Evolutionary conservation across 495 filamentous ascomycete species (phyloP).

Genomic region (Talaromyces trachyspermus): DNA sequence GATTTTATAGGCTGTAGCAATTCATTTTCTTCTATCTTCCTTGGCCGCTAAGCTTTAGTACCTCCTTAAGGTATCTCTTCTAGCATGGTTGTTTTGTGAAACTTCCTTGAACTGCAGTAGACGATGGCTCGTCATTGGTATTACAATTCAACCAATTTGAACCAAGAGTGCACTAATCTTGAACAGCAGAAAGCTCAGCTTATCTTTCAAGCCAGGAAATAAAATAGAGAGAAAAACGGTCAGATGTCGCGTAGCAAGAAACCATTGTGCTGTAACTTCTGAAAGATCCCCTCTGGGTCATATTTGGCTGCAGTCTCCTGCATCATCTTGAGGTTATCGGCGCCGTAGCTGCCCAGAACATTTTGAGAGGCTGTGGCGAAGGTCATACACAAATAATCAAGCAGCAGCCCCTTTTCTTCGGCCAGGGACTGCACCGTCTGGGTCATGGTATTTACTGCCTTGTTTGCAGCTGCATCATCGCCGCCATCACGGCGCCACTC

Average conservation of each 20-base stretch:
- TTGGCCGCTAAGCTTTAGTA: too few relatives aligned
- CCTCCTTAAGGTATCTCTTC: too few relatives aligned
- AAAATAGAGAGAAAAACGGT: too few relatives aligned
- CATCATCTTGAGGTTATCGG: conserved; percentile 24
- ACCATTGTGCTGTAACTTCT: conserved; percentile 18
- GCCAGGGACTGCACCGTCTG: conserved; percentile 2
- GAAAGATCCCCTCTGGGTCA: conserved; percentile 38
- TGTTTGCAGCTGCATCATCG: conserved; percentile 6
- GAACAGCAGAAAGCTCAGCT: too few relatives aligned
- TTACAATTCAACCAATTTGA: too few relatives aligned
- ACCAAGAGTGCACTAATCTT: too few relatives aligned
- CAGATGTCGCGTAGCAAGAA: conserved; percentile 3
- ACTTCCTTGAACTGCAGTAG: too few relatives aligned
- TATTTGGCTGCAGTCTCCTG: conserved; percentile 28
- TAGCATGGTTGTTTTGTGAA: too few relatives aligned
- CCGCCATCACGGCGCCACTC: conserved; percentile 1
- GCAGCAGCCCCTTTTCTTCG: conserved; percentile 1
- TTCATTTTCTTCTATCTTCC: too few relatives aligned
- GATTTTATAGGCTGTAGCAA: too few relatives aligned
- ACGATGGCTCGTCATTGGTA: too few relatives aligned
- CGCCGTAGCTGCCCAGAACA: conserved; percentile 34
- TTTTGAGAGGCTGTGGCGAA: conserved; percentile 26
- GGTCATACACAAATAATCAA: conserved; percentile 8
- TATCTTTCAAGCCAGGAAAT: too few relatives aligned
- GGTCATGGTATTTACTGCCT: neutral